Conservation (phyloP, 2,329 filamentous ascomycete genomes). For the Penicillium verrucosum region DNA sequence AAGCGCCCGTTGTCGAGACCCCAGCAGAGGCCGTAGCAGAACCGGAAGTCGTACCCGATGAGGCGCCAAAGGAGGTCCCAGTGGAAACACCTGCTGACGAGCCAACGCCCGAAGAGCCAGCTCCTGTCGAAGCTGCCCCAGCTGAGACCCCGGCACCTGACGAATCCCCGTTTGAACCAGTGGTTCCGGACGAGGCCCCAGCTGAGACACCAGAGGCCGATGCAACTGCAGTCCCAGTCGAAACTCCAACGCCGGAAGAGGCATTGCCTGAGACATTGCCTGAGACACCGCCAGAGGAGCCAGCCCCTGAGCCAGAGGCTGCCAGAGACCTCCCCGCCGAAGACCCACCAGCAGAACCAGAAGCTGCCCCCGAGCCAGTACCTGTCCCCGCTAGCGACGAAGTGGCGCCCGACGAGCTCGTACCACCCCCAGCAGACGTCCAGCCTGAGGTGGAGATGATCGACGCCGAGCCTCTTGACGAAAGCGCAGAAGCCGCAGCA, state of each 20-base stretch:
- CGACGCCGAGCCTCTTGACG: conserved; percentile 1
- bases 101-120: conserved; percentile 2
- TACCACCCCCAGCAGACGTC: background rate
- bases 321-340: conserved; percentile 6
- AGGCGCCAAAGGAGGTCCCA: conserved; percentile 1
- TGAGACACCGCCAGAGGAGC: conserved; percentile 6
- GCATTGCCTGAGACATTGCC: background rate
- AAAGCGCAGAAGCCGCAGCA: conserved; percentile 11
- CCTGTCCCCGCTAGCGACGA: conserved; percentile 10
- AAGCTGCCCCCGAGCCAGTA: conserved; percentile 8
- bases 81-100: conserved; percentile 5
- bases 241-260: conserved; percentile 1
- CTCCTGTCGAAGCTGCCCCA: conserved; percentile 7
- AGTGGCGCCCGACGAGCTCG: conserved; percentile 4
- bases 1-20: conserved; percentile 1
- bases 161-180: conserved; percentile 4
- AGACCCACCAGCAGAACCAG: conserved; percentile 7
- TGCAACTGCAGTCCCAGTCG: conserved; percentile 3
- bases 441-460: background rate
- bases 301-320: background rate
- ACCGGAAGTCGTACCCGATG: conserved; percentile 3
- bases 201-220: conserved; percentile 5
- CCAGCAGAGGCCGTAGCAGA: conserved; percentile 4
- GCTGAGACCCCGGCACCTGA: conserved; percentile 9
- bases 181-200: conserved; percentile 8